These are phyloP conservation scores for Coemansia sp. DNA, from an alignment of 192 early-diverging fungal genomes.

Conservation along the genomic window DNA sequence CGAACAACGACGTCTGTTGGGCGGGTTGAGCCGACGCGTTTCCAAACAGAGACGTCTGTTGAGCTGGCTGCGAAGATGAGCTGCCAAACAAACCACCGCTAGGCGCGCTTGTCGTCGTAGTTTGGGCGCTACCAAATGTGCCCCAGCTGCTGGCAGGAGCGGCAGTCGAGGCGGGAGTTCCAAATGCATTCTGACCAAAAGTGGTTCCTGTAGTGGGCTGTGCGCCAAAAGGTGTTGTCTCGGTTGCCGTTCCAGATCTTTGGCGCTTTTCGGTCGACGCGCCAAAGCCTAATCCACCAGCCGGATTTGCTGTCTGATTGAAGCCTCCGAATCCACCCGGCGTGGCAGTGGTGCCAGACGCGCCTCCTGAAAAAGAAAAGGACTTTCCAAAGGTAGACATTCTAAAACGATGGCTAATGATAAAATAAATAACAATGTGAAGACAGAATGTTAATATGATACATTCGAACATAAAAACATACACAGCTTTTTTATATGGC, in stretches of 20 bases:
- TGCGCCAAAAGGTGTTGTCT: slow-evolving; percentile 10
- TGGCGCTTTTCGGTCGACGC: slow-evolving; percentile 42
- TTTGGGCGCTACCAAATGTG: slow-evolving; percentile 24
- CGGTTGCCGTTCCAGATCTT: slow-evolving; percentile 34
- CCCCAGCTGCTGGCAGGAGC: slow-evolving; percentile 7
- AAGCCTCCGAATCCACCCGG: slow-evolving; percentile 35
- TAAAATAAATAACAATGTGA: neutral
- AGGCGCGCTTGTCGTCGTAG: slow-evolving; percentile 1
- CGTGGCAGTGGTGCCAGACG: slow-evolving; percentile 13
- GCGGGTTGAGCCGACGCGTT: slow-evolving; percentile 16
- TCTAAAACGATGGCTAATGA: neutral
- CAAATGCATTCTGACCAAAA: slow-evolving; percentile 21
- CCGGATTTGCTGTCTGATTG: slow-evolving; percentile 22
- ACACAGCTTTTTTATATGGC: neutral
- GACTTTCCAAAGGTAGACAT: slow-evolving; percentile 50
- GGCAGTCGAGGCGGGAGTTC: slow-evolving; percentile 8
- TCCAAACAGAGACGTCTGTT: slow-evolving; percentile 22
- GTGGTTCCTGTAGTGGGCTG: neutral
- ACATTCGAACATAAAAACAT: neutral
- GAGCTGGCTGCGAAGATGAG: neutral
- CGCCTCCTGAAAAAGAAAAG: slow-evolving; percentile 48
- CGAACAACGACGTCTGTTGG: slow-evolving; percentile 23
- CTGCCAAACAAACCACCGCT: slow-evolving; percentile 33
- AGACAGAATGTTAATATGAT: too few species aligned
- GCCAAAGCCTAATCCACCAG: slow-evolving; percentile 31